Percentiles rank a stretch among this genome's conserved stretches.
Evolutionary conservation across 2,329 filamentous ascomycete species (phyloP).

Genomic region (Ceratocystiopsis sp.): DNA sequence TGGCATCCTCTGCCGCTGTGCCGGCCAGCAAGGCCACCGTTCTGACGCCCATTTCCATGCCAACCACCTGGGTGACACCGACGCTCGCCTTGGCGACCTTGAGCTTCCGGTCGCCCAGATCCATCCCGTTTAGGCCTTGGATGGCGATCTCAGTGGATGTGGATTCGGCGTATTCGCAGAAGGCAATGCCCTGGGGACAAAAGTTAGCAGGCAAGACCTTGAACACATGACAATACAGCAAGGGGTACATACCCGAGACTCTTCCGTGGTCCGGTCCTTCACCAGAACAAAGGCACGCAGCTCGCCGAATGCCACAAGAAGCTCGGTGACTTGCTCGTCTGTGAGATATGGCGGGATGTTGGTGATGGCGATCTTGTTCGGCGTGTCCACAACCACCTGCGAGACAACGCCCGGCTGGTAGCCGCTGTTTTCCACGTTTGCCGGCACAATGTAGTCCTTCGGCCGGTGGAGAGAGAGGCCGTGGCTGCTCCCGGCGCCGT

Average conservation of each 20-base stretch:
- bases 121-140: slow-evolving; percentile 83
- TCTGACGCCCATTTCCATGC: slow-evolving; percentile 88
- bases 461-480: slow-evolving; percentile 69
- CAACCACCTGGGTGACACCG: slow-evolving; percentile 80
- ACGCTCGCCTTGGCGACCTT: slow-evolving; percentile 82
- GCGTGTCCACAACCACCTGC: slow-evolving; percentile 70
- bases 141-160: slow-evolving; percentile 67
- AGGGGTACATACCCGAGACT: slow-evolving; percentile 42
- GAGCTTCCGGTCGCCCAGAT: slow-evolving; percentile 71
- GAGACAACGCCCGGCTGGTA: slow-evolving; percentile 65
- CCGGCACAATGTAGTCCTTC: slow-evolving; percentile 92
- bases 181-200: slow-evolving; percentile 52
- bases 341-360: slow-evolving; percentile 78
- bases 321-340: slow-evolving; percentile 81
- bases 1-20: slow-evolving; percentile 59
- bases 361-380: slow-evolving; percentile 86
- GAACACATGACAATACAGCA: no score
- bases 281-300: slow-evolving; percentile 84
- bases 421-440: slow-evolving; percentile 53
- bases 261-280: slow-evolving; percentile 69
- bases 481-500: slow-evolving; percentile 26
- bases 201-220: no score
- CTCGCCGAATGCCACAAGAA: slow-evolving; percentile 80
- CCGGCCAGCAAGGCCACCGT: slow-evolving; percentile 96
- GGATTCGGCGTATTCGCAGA: slow-evolving; percentile 83